Evolutionary conservation across 257 asterid species (phyloP).

Genomic region (Solanum clarkiae): DNA sequence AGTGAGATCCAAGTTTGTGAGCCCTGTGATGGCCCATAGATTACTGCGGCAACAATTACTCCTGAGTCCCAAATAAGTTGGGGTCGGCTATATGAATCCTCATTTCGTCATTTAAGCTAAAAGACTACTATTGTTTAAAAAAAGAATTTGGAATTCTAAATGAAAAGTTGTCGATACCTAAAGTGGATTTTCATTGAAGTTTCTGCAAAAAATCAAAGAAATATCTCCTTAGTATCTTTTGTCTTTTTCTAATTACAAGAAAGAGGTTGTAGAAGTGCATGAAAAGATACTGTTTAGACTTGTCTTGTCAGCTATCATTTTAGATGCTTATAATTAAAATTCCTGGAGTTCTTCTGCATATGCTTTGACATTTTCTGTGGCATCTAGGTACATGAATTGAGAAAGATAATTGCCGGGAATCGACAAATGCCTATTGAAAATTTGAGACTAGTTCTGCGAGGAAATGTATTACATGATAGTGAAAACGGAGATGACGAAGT

Average conservation of each 20-base stretch:
- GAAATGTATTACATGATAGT: constrained; percentile 57
- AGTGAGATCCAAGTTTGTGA: neutral
- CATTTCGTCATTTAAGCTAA: neutral
- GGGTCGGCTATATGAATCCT: neutral
- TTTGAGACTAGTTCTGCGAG: constrained; percentile 57
- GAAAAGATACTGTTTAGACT: neutral
- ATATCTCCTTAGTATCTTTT: neutral
- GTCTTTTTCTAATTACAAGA: neutral
- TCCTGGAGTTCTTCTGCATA: neutral
- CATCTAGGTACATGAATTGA: constrained; percentile 65
- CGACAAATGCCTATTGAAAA: constrained; percentile 37
- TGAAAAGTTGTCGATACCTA: neutral
- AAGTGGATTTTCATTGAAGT: neutral
- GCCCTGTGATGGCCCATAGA: neutral
- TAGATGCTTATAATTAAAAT: neutral
- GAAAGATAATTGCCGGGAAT: constrained; percentile 51
- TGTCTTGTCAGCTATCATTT: neutral
- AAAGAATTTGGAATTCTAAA: neutral
- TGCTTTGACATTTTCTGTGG: neutral
- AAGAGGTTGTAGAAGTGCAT: neutral
- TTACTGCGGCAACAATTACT: neutral
- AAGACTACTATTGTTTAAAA: neutral
- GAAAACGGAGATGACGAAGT: constrained; percentile 32
- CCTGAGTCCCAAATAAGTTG: neutral
- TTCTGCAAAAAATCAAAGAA: neutral